phyloP scores from a whole-genome alignment of 768 basidiomycete species.

The Tricholoma flavovirens region DNA sequence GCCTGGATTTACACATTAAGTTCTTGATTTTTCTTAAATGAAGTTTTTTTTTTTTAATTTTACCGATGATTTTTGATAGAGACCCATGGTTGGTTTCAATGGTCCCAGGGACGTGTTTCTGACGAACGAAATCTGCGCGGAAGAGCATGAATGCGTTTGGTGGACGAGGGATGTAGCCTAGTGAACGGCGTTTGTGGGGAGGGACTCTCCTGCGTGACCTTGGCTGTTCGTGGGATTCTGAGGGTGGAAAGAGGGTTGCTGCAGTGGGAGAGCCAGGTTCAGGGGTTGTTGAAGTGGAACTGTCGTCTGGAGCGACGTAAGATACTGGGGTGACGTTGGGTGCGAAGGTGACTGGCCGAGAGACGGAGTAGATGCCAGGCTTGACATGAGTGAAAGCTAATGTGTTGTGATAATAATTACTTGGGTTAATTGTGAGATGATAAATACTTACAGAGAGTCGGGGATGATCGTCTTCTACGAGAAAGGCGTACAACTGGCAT shows the following conservation, averaged over 20 bases:
- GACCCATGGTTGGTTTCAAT: slow-evolving; percentile 41
- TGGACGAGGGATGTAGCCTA: slow-evolving; percentile 70
- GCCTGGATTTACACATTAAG: no score
- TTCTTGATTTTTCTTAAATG: no score
- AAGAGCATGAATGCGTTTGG: slow-evolving; percentile 88
- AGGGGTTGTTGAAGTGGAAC: slow-evolving; percentile 19
- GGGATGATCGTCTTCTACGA: slow-evolving; percentile 13
- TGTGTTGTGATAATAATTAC: not conserved
- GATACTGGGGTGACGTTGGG: slow-evolving; percentile 25
- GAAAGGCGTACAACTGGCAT: slow-evolving; percentile 18
- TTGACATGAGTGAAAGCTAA: slow-evolving; percentile 37
- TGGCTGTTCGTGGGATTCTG: slow-evolving; percentile 32
- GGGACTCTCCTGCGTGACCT: slow-evolving; percentile 44
- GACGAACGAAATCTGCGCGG: slow-evolving; percentile 75
- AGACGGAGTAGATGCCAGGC: slow-evolving; percentile 48
- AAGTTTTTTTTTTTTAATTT: no score
- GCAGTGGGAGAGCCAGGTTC: slow-evolving; percentile 29
- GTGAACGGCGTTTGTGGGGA: slow-evolving; percentile 55
- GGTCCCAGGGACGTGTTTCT: slow-evolving; percentile 71
- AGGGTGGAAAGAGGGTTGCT: slow-evolving; percentile 48
- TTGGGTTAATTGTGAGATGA: not conserved
- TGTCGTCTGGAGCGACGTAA: slow-evolving; percentile 24
- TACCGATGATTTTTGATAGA: slow-evolving; percentile 45
- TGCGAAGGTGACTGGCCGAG: slow-evolving; percentile 54
- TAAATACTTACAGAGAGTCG: slow-evolving; percentile 9